Conservation (phyloP, 2,329 filamentous ascomycete genomes). For the Rhinocladiella mackenziei region DNA sequence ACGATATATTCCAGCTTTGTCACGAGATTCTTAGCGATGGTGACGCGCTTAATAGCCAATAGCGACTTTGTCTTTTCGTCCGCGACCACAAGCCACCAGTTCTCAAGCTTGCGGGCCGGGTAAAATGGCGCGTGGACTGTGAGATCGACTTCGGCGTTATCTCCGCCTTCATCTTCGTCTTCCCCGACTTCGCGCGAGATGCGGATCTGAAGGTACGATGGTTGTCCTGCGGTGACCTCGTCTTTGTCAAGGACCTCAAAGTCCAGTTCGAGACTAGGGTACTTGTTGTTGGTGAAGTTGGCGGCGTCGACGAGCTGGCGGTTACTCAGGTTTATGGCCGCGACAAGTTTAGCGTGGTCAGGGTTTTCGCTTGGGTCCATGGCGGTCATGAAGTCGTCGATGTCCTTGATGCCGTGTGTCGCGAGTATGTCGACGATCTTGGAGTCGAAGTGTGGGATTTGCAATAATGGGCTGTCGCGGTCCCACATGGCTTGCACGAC, state of each 20-base stretch:
- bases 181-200: constrained; percentile 62
- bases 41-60: constrained; percentile 90
- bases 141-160: constrained; percentile 61
- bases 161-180: constrained; percentile 16
- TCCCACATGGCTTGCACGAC: constrained; percentile 99
- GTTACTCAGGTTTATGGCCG: constrained; percentile 69
- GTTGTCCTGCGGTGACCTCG: constrained; percentile 72
- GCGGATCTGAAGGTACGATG: constrained; percentile 76
- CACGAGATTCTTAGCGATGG: constrained; percentile 69
- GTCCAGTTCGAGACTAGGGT: constrained; percentile 89
- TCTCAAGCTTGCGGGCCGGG: constrained; percentile 86
- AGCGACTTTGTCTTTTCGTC: constrained; percentile 85
- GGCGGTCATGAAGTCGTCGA: constrained; percentile 97
- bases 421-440: constrained; percentile 57
- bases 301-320: constrained; percentile 83
- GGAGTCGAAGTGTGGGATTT: constrained; percentile 89
- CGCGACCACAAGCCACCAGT: constrained; percentile 96
- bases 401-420: constrained; percentile 69
- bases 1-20: constrained; percentile 84
- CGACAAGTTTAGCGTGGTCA: constrained; percentile 72
- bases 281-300: constrained; percentile 91
- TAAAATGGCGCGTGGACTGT: constrained; percentile 95
- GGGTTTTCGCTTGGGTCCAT: constrained; percentile 95
- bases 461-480: constrained; percentile 90
- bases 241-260: constrained; percentile 81